Evolutionary conservation across 177 flowering plant genomes (phyloP).

Genomic region (Vitis hybrid): DNA sequence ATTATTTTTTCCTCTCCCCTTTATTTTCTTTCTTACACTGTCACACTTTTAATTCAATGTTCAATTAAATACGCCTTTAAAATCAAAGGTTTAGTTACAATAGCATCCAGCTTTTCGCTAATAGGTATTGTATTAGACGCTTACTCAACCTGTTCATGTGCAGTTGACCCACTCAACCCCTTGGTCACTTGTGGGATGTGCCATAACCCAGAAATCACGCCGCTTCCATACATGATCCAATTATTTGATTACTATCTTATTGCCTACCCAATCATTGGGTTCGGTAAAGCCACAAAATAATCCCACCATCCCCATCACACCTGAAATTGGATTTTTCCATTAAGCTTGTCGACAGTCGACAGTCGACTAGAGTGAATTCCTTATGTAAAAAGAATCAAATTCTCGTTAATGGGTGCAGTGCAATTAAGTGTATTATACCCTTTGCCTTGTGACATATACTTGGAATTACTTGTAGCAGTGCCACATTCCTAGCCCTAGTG

Average conservation of each 20-base stretch:
- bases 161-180: constrained; percentile 22
- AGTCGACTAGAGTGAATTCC: no score
- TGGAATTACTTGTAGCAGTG: no score
- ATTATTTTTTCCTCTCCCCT: background rate
- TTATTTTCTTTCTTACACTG: background rate
- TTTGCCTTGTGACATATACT: no score
- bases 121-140: background rate
- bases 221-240: constrained; percentile 10
- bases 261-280: constrained; percentile 18
- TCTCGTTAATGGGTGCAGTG: no score
- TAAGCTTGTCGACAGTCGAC: no score
- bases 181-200: constrained; percentile 7
- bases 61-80: background rate
- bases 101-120: background rate
- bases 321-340: no score
- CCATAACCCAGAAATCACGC: constrained; percentile 32
- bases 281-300: constrained; percentile 2
- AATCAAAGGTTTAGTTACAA: no score
- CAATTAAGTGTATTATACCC: no score
- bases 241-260: constrained; percentile 13
- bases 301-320: constrained; percentile 1
- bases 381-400: no score
- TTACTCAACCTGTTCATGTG: constrained; percentile 15
- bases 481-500: no score
- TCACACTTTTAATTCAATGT: background rate